phyloP scores from a whole-genome alignment of 1,284 basidiomycete species.

The Leccinum angustisporum region DNA sequence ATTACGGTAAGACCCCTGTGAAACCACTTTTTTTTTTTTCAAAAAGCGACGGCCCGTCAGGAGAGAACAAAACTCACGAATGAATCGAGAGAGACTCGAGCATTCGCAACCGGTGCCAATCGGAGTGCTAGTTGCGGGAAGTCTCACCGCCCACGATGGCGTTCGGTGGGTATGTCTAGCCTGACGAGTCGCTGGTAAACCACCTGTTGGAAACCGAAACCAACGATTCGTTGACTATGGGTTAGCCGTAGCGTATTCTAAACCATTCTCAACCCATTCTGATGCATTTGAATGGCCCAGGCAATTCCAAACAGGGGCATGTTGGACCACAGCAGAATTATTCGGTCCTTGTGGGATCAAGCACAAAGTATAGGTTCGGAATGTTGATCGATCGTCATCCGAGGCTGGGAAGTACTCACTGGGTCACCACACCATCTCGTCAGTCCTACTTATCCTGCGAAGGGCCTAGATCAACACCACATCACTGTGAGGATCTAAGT shows the following conservation, averaged over 20 bases:
- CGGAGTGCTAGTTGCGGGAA: neutral
- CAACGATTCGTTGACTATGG: neutral
- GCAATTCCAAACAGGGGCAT: constrained; percentile 3
- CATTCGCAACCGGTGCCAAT: neutral
- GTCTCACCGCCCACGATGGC: neutral
- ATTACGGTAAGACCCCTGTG: neutral
- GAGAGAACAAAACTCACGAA: neutral
- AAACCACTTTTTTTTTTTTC: neutral
- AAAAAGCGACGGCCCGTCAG: neutral
- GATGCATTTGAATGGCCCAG: neutral
- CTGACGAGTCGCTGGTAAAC: neutral
- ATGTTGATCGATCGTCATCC: constrained; percentile 23
- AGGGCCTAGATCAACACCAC: constrained; percentile 13
- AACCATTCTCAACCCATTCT: neutral
- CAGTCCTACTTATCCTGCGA: constrained; percentile 16
- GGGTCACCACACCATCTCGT: constrained; percentile 16
- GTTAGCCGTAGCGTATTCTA: neutral
- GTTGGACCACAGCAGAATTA: constrained; percentile 10
- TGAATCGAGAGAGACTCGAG: neutral
- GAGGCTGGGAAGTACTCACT: constrained; percentile 18
- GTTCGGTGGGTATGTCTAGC: neutral
- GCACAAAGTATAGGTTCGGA: constrained; percentile 18
- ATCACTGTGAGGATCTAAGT: neutral
- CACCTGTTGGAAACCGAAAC: neutral
- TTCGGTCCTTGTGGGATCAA: constrained; percentile 22